A percentile compares a stretch with the other conserved stretches of the same genome.
Conservation (phyloP, 129 eudicot genomes). For the Lonicera japonica region DNA sequence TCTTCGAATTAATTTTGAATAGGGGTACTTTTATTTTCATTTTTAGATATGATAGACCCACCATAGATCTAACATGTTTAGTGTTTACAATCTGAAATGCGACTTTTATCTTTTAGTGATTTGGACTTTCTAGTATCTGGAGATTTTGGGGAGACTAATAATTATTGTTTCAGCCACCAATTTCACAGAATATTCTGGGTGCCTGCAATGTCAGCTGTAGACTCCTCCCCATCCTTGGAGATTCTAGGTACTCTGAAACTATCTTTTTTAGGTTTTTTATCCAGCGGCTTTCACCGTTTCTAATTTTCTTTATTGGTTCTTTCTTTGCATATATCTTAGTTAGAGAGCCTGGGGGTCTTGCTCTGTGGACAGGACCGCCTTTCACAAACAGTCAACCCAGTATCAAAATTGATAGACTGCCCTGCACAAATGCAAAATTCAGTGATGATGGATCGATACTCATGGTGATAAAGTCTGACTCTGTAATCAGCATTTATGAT, state of each 20-base stretch:
- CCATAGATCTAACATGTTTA: too few relatives aligned
- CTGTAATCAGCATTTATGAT: conserved; percentile 54
- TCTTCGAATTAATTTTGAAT: too few relatives aligned
- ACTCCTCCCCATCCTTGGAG: conserved; percentile 58
- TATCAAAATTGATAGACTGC: conserved; percentile 47
- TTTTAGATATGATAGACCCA: too few relatives aligned
- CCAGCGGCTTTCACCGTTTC: neutral
- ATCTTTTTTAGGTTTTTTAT: neutral
- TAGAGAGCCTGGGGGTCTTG: conserved; percentile 62
- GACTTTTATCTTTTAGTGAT: too few relatives aligned
- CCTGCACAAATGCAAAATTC: conserved; percentile 63
- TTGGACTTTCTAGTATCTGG: neutral
- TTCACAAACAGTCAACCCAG: conserved; percentile 54
- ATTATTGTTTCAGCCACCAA: neutral
- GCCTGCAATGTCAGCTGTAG: conserved; percentile 42
- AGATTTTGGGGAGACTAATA: neutral
- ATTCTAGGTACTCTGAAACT: conserved; percentile 36
- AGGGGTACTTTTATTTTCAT: too few relatives aligned
- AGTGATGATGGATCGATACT: conserved; percentile 88
- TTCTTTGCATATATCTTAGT: conserved; percentile 27
- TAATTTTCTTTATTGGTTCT: neutral
- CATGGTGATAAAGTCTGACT: conserved; percentile 63
- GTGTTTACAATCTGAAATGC: too few relatives aligned
- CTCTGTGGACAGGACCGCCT: conserved; percentile 89
- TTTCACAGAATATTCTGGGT: neutral